phyloP scores from a whole-genome alignment of 2,329 filamentous ascomycete species.

The Cytospora schulzeri region DNA sequence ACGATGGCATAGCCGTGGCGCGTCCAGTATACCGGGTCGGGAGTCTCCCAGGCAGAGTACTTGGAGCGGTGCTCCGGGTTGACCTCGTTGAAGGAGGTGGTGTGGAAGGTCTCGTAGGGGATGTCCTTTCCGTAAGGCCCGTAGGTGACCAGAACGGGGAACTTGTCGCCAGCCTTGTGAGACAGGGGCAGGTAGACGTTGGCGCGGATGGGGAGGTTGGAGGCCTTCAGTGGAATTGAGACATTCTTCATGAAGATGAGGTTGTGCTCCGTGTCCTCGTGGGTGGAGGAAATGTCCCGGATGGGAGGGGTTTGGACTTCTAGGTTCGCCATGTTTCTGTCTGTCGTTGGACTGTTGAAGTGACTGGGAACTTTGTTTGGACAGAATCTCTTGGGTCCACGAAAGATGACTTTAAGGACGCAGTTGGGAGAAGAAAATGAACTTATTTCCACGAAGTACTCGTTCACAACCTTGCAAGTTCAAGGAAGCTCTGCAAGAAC shows the following conservation, averaged over 20 bases:
- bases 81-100: constrained; percentile 49
- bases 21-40: constrained; percentile 60
- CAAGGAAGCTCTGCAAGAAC: constrained; percentile 3
- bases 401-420: background rate
- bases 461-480: background rate
- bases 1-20: constrained; percentile 56
- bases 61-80: constrained; percentile 55
- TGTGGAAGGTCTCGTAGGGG: constrained; percentile 53
- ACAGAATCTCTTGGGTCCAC: background rate
- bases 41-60: constrained; percentile 62
- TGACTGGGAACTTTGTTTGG: background rate
- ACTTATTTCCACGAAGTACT: constrained; percentile 1
- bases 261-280: constrained; percentile 27
- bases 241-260: constrained; percentile 34
- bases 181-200: constrained; percentile 36
- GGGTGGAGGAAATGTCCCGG: constrained; percentile 29
- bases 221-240: constrained; percentile 33
- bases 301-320: constrained; percentile 26
- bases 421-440: background rate
- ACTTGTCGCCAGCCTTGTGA: constrained; percentile 31
- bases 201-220: constrained; percentile 34
- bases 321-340: constrained; percentile 9
- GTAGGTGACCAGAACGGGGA: constrained; percentile 69
- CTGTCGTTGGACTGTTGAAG: background rate
- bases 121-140: constrained; percentile 77